Conservation (phyloP, 2,329 filamentous ascomycete genomes). For the Purpureocillium lavendulum region DNA sequence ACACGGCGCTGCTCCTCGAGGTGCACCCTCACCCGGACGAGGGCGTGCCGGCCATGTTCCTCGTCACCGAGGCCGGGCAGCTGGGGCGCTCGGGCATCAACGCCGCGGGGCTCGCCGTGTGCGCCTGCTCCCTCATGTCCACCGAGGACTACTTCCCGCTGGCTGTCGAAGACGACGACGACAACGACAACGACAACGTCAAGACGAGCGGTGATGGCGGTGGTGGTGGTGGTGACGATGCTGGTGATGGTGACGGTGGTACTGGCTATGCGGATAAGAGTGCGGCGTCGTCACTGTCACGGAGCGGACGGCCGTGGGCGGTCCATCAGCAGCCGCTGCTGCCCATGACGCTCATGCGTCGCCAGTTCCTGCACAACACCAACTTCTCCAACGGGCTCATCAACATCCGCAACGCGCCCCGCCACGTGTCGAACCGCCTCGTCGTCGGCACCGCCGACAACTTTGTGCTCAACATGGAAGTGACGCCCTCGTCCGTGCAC, state of each 20-base stretch:
- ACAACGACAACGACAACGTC: too few relatives aligned
- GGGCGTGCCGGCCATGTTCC: constrained; percentile 3
- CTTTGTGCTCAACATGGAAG: constrained; percentile 3
- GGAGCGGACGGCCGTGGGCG: too few relatives aligned
- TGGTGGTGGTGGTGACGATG: too few relatives aligned
- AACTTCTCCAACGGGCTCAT: constrained; percentile 4
- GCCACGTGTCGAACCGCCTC: constrained; percentile 7
- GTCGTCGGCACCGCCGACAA: constrained; percentile 6
- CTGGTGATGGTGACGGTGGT: too few relatives aligned
- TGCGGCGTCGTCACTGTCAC: too few relatives aligned
- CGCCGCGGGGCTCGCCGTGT: constrained; percentile 4
- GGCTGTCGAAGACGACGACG: neutral
- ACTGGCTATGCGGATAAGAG: too few relatives aligned
- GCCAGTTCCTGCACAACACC: constrained; percentile 5
- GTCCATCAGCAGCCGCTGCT: neutral
- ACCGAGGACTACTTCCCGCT: constrained; percentile 8
- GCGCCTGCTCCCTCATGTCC: constrained; percentile 7
- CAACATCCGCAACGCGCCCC: constrained; percentile 5
- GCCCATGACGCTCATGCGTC: constrained; percentile 5
- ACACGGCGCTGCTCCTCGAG: constrained; percentile 5
- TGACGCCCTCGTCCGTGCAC: constrained; percentile 2
- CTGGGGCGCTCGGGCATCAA: constrained; percentile 7
- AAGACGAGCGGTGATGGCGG: too few relatives aligned
- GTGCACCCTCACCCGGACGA: constrained; percentile 6
- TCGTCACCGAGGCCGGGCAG: constrained; percentile 7